Evolutionary conservation across 1,139 yeast genomes (phyloP), one percentile per base, ranked within the genome.

Genomic region (Suhomyces kunorum): DNA sequence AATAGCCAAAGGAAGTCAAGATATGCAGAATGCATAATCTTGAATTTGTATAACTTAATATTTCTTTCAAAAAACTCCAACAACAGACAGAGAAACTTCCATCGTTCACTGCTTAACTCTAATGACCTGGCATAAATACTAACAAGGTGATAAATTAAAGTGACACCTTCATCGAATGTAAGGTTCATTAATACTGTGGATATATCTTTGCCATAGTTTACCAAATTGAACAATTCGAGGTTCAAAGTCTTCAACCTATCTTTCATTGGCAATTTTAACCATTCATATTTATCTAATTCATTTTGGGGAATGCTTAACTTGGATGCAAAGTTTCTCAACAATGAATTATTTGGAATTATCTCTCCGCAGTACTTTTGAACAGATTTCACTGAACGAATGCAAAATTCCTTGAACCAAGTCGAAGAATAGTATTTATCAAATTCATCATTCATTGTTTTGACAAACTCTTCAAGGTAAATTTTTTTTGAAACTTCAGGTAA

Each of bases 261-360:
- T 8, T 51, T 41, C 22, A 58, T 40, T 1, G 68, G 54, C 18
- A 47, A 38, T 5, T 48, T 43, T 16, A 50, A 51, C 67, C 70
- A 63, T 30, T 58, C 56, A 32, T 57, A 53, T 23, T 52, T 56
- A 28, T 59, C 58, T 7, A 60, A 41, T 16, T 63, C 63, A 6
- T 51, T 44, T 11, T 59, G 63, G 29, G 55, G 54, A 25, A 68
- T 61, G 1, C 69, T 71, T 28, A 68, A 47, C 39, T 62, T 66
- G 12, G 55, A 54, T n/a, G 61, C 55, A 31, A 66, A 48, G 8
- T 52, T 49, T 19, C 49, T 47, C 32, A 61, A 53, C 7, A 44
- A 29, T 3, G 50, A 51, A 17, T 50, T 42, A 12, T 54, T 45
- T 3, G 45, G 42, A 3, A 57, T 23, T n/a, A 52, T 31, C 2